Evolutionary conservation across 257 asterid genomes (phyloP), one percentile per base, ranked within the genome.

Genomic region (Ophiorrhiza pumila): DNA sequence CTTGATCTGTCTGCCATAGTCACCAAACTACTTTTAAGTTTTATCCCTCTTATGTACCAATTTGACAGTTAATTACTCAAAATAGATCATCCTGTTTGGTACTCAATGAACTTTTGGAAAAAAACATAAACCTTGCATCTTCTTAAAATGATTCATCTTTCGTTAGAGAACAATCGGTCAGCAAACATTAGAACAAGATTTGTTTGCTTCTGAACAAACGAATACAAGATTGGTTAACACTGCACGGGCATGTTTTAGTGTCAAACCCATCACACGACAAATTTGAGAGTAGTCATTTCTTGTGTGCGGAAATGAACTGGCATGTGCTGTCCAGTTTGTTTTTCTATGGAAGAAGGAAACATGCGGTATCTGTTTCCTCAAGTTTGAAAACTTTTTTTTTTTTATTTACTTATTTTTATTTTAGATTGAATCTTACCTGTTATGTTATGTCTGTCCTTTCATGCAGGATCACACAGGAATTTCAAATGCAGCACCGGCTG

Each of bases 401-500:
- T 53, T n/a, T n/a, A n/a, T n/a, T n/a, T n/a, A 18, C 34, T 32
- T 69, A 25, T 25, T 18, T 47, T 50, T 49, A 50, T 73, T 57
- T 37, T 25, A 25, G n/a, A 31, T 12, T 68, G 47, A 32, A 49
- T 55, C 34, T 49, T 43, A 29, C 65, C 50, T 23, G 46, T 49
- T 71, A 55, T 71, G 23, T 35, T 62, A n/a, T 59, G 67, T 52
- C 39, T 76, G 65, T 71, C 72, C 71, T 74, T 70, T 70, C 59
- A 34, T 82, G 76, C 77, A 95, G 99, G 98, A 92, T 77, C 99
- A 95, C 80, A 87, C 85, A 52, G 98, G 99, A 74, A 92, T 95
- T 82, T 95, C 99, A 76, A 95, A 95, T 82, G 99, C 80, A 71
- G 99, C 99, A 52, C 96, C 99, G 35, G 71, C 96, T 63, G 99